Evolutionary conservation across 495 filamentous ascomycete genomes (phyloP).

Genomic region (Aspergillus cavernicola): DNA sequence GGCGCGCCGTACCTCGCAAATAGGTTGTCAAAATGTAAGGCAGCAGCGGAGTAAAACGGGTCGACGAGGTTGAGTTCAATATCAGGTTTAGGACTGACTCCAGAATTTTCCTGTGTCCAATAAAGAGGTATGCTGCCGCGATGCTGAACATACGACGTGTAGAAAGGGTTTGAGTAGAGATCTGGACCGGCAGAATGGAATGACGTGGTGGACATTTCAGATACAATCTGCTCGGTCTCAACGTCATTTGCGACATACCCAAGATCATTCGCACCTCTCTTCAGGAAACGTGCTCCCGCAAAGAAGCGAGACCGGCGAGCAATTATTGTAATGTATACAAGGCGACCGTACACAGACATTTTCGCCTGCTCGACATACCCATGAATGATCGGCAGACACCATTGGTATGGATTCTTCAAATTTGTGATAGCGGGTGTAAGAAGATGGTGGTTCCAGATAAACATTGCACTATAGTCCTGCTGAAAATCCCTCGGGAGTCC

Average conservation of each 20-base stretch:
- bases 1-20: conserved; percentile 93
- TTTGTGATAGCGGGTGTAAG: conserved; percentile 67
- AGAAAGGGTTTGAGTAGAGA: conserved; percentile 82
- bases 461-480: conserved; percentile 86
- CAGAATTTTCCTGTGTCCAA: conserved; percentile 96
- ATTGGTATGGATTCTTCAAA: conserved; percentile 81
- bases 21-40: conserved; percentile 92
- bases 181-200: conserved; percentile 89
- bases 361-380: conserved; percentile 92
- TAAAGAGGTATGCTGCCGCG: conserved; percentile 94
- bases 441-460: conserved; percentile 94
- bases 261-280: conserved; percentile 90
- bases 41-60: conserved; percentile 94
- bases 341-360: conserved; percentile 76
- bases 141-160: conserved; percentile 95
- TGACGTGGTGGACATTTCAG: conserved; percentile 87
- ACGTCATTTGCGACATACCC: conserved; percentile 98
- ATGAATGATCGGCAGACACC: conserved; percentile 95
- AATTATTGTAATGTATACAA: conserved; percentile 88
- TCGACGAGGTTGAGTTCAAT: conserved; percentile 93
- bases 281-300: conserved; percentile 90
- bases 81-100: conserved; percentile 90
- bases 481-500: conserved; percentile 55
- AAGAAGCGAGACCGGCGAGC: conserved; percentile 90
- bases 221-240: conserved; percentile 98